Percentiles rank a stretch among this genome's conserved stretches.
Evolutionary conservation across 805 yeast species (phyloP).

Genomic region (Yamadazyma sp.): DNA sequence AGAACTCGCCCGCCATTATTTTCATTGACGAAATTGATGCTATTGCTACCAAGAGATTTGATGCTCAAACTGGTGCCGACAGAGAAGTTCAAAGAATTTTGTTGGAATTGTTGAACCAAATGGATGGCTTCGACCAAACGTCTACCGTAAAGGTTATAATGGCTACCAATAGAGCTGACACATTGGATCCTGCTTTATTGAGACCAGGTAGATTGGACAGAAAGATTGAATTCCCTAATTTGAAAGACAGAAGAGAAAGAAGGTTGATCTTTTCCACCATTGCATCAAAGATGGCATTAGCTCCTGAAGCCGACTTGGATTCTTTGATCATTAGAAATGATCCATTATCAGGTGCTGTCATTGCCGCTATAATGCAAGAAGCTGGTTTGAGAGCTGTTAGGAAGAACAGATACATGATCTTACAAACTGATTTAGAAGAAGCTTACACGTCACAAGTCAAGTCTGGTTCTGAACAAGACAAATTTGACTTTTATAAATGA

Average conservation of each 20-base stretch:
- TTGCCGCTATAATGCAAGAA: constrained; percentile 99
- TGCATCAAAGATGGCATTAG: constrained; percentile 95
- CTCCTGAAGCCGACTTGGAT: constrained; percentile 97
- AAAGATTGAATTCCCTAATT: constrained; percentile 94
- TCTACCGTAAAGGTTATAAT: constrained; percentile 95
- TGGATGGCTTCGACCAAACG: constrained; percentile 98
- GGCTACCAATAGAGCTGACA: constrained; percentile 99
- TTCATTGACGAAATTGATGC: constrained; percentile 99
- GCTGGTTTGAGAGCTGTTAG: constrained; percentile 99
- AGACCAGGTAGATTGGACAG: constrained; percentile 99
- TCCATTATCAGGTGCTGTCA: constrained; percentile 94
- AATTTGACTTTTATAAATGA: constrained; percentile 93
- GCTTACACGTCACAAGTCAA: constrained; percentile 97
- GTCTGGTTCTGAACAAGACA: constrained; percentile 92
- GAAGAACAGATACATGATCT: constrained; percentile 93
- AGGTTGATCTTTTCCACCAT: constrained; percentile 93
- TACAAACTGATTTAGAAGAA: constrained; percentile 95
- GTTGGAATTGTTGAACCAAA: constrained; percentile 92
- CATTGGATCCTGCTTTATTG: constrained; percentile 95
- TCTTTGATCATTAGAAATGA: constrained; percentile 93
- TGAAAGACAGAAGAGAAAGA: constrained; percentile 97
- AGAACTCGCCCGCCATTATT: constrained; percentile 94
- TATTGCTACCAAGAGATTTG: constrained; percentile 97
- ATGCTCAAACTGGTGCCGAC: constrained; percentile 99
- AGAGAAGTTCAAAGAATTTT: constrained; percentile 98